These are phyloP conservation scores for Calonectria crousiana DNA, from an alignment of 2,329 filamentous ascomycete genomes.

Conservation along the genomic window DNA sequence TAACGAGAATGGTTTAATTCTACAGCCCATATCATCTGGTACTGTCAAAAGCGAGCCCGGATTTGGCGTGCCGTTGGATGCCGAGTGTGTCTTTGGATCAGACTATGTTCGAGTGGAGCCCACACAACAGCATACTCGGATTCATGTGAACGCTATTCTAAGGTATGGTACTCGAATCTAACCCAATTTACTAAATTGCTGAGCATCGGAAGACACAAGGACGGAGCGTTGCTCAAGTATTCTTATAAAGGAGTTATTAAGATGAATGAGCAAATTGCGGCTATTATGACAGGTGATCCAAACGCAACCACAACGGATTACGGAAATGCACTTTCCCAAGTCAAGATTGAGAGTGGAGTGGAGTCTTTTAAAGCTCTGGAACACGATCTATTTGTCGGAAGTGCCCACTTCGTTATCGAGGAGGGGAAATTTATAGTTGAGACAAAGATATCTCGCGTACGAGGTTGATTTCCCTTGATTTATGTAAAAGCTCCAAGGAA, in stretches of 20 bases:
- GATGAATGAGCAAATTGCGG: neutral
- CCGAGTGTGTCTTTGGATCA: conserved; percentile 10
- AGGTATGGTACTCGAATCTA: neutral
- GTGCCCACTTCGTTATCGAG: conserved; percentile 12
- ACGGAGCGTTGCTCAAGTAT: neutral
- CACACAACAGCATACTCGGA: conserved; percentile 3
- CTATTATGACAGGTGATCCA: neutral
- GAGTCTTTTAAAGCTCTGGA: neutral
- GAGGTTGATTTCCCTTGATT: neutral
- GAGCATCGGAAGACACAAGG: neutral
- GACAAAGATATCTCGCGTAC: conserved; percentile 6
- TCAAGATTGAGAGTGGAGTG: conserved; percentile 4
- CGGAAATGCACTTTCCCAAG: conserved; percentile 1
- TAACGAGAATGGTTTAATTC: too few species aligned
- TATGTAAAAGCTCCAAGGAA: neutral
- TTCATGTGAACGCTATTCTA: conserved; percentile 10
- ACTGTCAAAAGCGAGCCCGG: neutral
- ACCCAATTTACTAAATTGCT: neutral
- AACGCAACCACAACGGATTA: conserved; percentile 2
- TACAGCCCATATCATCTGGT: conserved; percentile 6
- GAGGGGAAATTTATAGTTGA: neutral
- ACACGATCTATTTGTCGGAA: conserved; percentile 3
- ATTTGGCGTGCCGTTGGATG: conserved; percentile 3
- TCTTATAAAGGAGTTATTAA: conserved; percentile 14
- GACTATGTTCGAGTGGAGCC: conserved; percentile 3